Evolutionary conservation across 176 grass and related monocot species (phyloP), one percentile per base, ranked within the genome.

Genomic region (Bolboschoenus planiculmis): DNA sequence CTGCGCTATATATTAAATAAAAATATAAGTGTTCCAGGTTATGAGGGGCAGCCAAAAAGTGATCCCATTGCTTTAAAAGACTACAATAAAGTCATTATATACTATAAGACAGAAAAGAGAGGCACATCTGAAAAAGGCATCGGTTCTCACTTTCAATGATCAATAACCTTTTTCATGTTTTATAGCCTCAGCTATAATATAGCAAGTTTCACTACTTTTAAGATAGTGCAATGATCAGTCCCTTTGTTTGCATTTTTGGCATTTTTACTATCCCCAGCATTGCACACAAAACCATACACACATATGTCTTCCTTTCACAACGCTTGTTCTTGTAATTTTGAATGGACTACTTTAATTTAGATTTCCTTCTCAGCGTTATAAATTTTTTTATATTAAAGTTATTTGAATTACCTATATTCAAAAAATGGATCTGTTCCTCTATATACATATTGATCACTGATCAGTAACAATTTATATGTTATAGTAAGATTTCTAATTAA

Each of bases 151-250:
- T 80, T 78, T 80, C 42, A 37, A 29, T 46, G 11, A 57, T 36
- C 48, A 48, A 39, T 16, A 11, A 80, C 29, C 53, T 79, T 59
- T 57, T 80, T 39, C 56, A 61, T 29, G 79, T 63, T 59, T 26
- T n/a, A 46, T 16, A 23, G 34, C 55, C 29, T 39, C 24, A 40
- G 33, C 31, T 24, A n/a, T n/a, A 1, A 1, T 53, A 10, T 16
- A 58, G 78, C 21, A 35, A 18, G 13, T 61, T 62, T 81, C 31
- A 61, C 23, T 64, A 14, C 57, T 81, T 64, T 81, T 63, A 43
- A 81, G 79, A 81, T 64, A 81, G 57, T 81, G 79, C 79, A 81
- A 81, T 58, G 31, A 57, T 56, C 77, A 80, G 77, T 80, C 44
- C 29, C 43, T 80, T 80, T 59, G 31, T 58, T 56, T 58, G 30